A percentile compares a stretch with the other conserved stretches of the same genome.
These are phyloP conservation scores for Paramarasmius palmivorus DNA, from an alignment of 1,284 basidiomycete genomes.

Conservation along the genomic window DNA sequence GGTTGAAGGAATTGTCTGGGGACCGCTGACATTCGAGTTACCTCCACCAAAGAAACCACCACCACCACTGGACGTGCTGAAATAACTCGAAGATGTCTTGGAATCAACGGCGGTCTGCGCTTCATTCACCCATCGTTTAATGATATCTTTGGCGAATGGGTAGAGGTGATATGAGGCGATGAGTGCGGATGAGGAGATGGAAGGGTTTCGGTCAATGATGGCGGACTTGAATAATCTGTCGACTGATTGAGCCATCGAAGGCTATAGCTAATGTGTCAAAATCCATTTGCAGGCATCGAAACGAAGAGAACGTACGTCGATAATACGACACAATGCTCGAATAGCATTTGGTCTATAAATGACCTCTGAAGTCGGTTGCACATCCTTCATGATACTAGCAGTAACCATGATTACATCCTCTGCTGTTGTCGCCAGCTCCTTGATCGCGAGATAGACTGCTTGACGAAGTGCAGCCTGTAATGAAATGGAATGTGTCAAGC, in stretches of 20 bases:
- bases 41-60: constrained; percentile 70
- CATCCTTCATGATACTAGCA: constrained; percentile 99
- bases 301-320: constrained; percentile 75
- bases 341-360: constrained; percentile 99
- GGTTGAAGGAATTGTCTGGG: constrained; percentile 82
- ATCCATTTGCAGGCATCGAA: constrained; percentile 10
- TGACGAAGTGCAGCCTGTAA: constrained; percentile 89
- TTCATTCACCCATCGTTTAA: constrained; percentile 98
- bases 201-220: constrained; percentile 95
- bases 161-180: constrained; percentile 98
- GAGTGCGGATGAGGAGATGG: constrained; percentile 94
- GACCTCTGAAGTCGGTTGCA: constrained; percentile 98
- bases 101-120: constrained; percentile 95
- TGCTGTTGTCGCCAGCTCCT: constrained; percentile 94
- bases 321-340: constrained; percentile 93
- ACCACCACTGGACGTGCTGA: constrained; percentile 46
- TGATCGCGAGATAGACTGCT: constrained; percentile 98
- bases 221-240: constrained; percentile 99
- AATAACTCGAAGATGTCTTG: constrained; percentile 77
- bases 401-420: constrained; percentile 99
- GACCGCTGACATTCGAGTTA: constrained; percentile 51
- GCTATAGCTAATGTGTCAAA: constrained; percentile 44
- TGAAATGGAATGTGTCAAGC: constrained; percentile 4
- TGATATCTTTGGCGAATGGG: constrained; percentile 91
- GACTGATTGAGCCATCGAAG: constrained; percentile 96